phyloP scores from a whole-genome alignment of 257 asterid genomes.

The Thymus quinquecostatus region DNA sequence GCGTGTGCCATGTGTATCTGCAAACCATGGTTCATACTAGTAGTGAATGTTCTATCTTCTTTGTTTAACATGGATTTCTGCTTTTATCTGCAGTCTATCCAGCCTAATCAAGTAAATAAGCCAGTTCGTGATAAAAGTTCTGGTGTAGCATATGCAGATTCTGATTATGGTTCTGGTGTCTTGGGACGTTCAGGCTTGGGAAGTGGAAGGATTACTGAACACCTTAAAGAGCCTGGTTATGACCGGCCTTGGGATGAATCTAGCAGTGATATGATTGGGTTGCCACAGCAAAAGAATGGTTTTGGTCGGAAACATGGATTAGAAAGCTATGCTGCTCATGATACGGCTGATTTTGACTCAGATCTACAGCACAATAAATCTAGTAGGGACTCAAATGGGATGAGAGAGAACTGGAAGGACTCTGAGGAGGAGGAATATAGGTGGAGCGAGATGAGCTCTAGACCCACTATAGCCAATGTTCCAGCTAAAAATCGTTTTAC shows the following conservation, averaged over 20 bases:
- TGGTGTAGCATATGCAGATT: constrained; percentile 46
- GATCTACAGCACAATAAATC: constrained; percentile 44
- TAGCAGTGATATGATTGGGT: constrained; percentile 38
- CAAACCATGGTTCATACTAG: not conserved
- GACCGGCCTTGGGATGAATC: constrained; percentile 67
- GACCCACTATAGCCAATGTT: constrained; percentile 40
- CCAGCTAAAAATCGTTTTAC: constrained; percentile 61
- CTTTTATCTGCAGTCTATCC: constrained; percentile 51
- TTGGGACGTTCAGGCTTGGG: constrained; percentile 48
- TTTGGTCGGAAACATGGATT: constrained; percentile 56
- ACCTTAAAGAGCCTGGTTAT: constrained; percentile 50
- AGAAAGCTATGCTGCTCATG: constrained; percentile 46
- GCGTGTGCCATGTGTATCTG: not conserved
- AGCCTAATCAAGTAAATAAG: constrained; percentile 53
- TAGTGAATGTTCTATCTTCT: constrained; percentile 19
- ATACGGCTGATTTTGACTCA: constrained; percentile 42
- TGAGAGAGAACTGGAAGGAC: constrained; percentile 74
- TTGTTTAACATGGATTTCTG: constrained; percentile 13
- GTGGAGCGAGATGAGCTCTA: constrained; percentile 77
- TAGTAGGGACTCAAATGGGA: constrained; percentile 43
- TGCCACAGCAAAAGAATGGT: constrained; percentile 59
- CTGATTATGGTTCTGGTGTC: constrained; percentile 53
- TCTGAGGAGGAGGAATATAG: constrained; percentile 84
- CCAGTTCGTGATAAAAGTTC: constrained; percentile 47
- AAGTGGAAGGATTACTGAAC: constrained; percentile 51